phyloP scores from a whole-genome alignment of 2,329 filamentous ascomycete genomes.

The Ophiostoma perfectum region DNA sequence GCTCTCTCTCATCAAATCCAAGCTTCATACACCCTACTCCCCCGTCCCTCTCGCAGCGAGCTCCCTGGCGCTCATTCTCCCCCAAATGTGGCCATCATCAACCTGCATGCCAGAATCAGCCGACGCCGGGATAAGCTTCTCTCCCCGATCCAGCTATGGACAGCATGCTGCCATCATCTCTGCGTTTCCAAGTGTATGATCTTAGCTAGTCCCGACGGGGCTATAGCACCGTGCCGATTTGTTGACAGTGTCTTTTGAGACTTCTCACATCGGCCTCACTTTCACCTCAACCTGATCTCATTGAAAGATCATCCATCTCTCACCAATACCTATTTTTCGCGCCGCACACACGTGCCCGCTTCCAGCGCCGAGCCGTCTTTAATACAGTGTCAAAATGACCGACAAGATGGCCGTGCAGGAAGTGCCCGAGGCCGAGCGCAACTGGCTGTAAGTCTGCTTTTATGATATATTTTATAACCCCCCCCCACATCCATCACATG shows the following conservation, averaged over 20 bases:
- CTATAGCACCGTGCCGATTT: conserved; percentile 11
- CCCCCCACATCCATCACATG: neutral
- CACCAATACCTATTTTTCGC: neutral
- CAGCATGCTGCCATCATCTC: conserved; percentile 19
- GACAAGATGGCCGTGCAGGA: conserved; percentile 13
- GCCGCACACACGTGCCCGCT: conserved; percentile 1
- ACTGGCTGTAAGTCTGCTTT: conserved; percentile 24
- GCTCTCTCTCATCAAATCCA: neutral
- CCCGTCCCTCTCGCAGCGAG: neutral
- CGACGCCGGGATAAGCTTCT: conserved; percentile 13
- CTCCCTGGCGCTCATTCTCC: conserved; percentile 10
- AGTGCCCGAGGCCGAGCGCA: conserved; percentile 23
- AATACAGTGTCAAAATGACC: neutral
- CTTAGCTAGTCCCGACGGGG: conserved; percentile 23
- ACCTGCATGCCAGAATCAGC: conserved; percentile 22
- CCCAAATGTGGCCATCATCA: conserved; percentile 25
- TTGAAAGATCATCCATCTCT: conserved; percentile 10
- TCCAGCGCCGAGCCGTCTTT: conserved; percentile 5
- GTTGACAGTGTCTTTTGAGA: neutral
- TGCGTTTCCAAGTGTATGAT: conserved; percentile 25
- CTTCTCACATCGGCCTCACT: conserved; percentile 8
- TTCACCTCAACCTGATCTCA: conserved; percentile 17
- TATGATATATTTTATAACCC: neutral
- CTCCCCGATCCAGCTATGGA: conserved; percentile 25
- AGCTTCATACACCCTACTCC: neutral